Evolutionary conservation across 176 grass and related monocot genomes (phyloP).

Genomic region (Poa annua): DNA sequence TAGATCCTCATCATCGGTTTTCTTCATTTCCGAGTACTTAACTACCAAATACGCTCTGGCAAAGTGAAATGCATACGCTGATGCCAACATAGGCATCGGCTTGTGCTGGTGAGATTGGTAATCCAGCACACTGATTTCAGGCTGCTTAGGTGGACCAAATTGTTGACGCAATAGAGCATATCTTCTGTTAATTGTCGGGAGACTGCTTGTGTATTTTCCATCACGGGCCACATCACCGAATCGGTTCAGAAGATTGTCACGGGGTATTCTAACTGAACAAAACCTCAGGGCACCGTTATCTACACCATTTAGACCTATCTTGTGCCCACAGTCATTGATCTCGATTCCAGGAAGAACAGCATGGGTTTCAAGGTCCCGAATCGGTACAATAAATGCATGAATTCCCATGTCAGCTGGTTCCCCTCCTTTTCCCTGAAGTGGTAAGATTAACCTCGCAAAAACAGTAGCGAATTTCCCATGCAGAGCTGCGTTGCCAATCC

Average conservation of each 20-base stretch:
- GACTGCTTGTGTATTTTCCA: slow-evolving; percentile 94
- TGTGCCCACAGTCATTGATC: slow-evolving; percentile 97
- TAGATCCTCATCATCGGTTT: slow-evolving; percentile 78
- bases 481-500: slow-evolving; percentile 95
- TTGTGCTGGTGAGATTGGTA: slow-evolving; percentile 97
- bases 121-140: slow-evolving; percentile 87
- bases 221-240: slow-evolving; percentile 93
- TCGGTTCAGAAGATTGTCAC: slow-evolving; percentile 95
- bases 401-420: slow-evolving; percentile 88
- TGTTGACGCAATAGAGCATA: slow-evolving; percentile 96
- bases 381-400: slow-evolving; percentile 90
- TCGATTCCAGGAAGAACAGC: slow-evolving; percentile 86
- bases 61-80: slow-evolving; percentile 92
- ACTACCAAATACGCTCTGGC: slow-evolving; percentile 68
- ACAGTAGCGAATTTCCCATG: slow-evolving; percentile 95
- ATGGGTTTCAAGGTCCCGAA: slow-evolving; percentile 81
- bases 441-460: slow-evolving; percentile 90
- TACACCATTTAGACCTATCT: slow-evolving; percentile 96
- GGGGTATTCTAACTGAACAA: slow-evolving; percentile 75
- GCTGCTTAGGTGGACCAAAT: slow-evolving; percentile 88
- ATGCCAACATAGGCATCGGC: slow-evolving; percentile 96
- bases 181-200: slow-evolving; percentile 84
- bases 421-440: slow-evolving; percentile 82
- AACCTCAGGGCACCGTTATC: slow-evolving; percentile 96
- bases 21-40: slow-evolving; percentile 93